Evolutionary conservation across 2,329 filamentous ascomycete species (phyloP).

Genomic region (Cladobotryum protrusum): DNA sequence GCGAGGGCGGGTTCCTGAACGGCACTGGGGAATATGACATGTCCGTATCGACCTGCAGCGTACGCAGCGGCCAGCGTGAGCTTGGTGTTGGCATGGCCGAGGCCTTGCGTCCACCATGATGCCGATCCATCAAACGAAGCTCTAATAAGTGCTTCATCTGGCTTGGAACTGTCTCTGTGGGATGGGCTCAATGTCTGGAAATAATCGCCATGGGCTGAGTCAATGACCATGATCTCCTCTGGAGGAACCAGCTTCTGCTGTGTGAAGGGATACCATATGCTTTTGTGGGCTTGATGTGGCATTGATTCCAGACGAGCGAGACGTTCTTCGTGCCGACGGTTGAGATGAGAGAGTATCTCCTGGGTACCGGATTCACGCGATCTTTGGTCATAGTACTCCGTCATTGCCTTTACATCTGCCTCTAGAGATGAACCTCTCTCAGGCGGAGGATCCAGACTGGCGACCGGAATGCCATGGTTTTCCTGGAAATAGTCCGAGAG

Average conservation of each 20-base stretch:
- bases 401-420: conserved; percentile 53
- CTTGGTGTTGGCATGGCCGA: conserved; percentile 70
- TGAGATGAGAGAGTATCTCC: conserved; percentile 45
- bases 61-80: conserved; percentile 71
- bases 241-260: conserved; percentile 62
- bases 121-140: conserved; percentile 78
- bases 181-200: conserved; percentile 53
- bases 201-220: conserved; percentile 72
- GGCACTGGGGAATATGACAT: conserved; percentile 80
- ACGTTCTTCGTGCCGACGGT: conserved; percentile 47
- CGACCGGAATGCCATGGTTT: conserved; percentile 50
- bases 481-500: conserved; percentile 60
- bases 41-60: conserved; percentile 76
- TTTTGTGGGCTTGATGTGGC: conserved; percentile 51
- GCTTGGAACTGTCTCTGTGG: neutral
- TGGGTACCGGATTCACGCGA: conserved; percentile 33
- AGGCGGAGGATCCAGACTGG: conserved; percentile 56
- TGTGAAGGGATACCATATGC: conserved; percentile 84
- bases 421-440: conserved; percentile 29
- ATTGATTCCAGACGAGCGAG: conserved; percentile 56
- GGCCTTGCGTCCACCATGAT: conserved; percentile 87
- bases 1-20: conserved; percentile 72
- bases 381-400: conserved; percentile 53
- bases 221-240: conserved; percentile 64
- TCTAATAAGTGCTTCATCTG: conserved; percentile 15